A percentile compares a stretch with the other conserved stretches of the same genome.
Evolutionary conservation across 2,329 filamentous ascomycete species (phyloP).

Genomic region (Incumbomyces delicatus): DNA sequence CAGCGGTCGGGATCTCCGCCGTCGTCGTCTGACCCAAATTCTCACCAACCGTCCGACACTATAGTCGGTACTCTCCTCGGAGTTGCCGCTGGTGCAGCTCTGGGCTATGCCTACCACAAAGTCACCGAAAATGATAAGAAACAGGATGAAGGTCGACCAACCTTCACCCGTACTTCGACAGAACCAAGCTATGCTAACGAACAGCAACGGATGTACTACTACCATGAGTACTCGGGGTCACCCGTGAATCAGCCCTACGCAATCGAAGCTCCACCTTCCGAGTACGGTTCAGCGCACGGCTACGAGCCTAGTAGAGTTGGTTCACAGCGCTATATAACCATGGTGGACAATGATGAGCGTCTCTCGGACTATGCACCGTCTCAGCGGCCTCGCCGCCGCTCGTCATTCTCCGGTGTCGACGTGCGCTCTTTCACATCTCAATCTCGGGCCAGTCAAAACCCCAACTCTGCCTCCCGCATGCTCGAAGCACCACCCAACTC

Average conservation of each 20-base stretch:
- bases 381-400: constrained; percentile 5
- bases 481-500: constrained; percentile 15
- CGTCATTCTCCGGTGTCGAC: constrained; percentile 13
- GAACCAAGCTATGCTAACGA: not conserved
- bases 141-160: constrained; percentile 2
- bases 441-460: constrained; percentile 5
- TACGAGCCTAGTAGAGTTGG: constrained; percentile 5
- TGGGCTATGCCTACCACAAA: constrained; percentile 65
- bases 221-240: not conserved
- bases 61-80: constrained; percentile 69
- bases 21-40: constrained; percentile 14
- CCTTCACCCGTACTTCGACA: not conserved
- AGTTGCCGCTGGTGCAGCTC: constrained; percentile 65
- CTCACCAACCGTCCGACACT: constrained; percentile 43
- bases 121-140: constrained; percentile 35
- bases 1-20: not conserved
- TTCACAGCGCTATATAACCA: constrained; percentile 14
- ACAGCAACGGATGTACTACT: constrained; percentile 4
- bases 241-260: constrained; percentile 6
- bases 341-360: constrained; percentile 16
- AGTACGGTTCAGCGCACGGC: constrained; percentile 3
- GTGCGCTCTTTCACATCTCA: constrained; percentile 8
- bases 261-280: constrained; percentile 16
- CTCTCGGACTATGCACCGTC: constrained; percentile 10
- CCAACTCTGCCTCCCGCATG: constrained; percentile 2